These are phyloP conservation scores for Coriolopsis trogii DNA, from an alignment of 1,284 basidiomycete genomes.

Conservation along the genomic window DNA sequence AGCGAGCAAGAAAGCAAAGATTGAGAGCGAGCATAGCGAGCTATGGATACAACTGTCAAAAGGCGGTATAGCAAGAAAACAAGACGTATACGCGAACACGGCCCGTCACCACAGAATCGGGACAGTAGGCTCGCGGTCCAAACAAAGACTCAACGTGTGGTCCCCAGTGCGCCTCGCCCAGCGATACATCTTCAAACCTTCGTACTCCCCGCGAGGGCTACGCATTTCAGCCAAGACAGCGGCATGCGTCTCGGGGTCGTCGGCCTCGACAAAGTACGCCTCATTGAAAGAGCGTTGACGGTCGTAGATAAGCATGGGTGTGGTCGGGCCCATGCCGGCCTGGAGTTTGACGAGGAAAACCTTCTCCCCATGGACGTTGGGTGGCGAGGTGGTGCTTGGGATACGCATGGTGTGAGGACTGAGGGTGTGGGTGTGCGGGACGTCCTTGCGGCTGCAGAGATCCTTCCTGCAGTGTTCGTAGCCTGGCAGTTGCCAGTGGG, in stretches of 20 bases:
- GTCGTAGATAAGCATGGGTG: constrained; percentile 42
- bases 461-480: background rate
- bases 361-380: constrained; percentile 39
- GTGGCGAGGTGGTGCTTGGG: constrained; percentile 14
- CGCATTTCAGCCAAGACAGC: constrained; percentile 22
- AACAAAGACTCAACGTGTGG: constrained; percentile 31
- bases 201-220: constrained; percentile 20
- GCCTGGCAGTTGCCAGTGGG: constrained; percentile 11
- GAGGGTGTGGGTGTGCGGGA: background rate
- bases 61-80: too few species aligned
- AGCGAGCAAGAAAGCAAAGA: too few species aligned
- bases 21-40: too few species aligned
- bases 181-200: constrained; percentile 35
- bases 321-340: constrained; percentile 3
- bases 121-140: constrained; percentile 28
- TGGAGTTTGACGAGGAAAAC: constrained; percentile 49
- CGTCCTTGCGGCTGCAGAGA: background rate
- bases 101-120: too few species aligned
- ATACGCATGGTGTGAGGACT: background rate
- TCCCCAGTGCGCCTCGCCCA: constrained; percentile 35
- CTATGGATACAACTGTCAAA: too few species aligned
- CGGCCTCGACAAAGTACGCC: constrained; percentile 28
- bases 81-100: too few species aligned
- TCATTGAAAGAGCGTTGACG: constrained; percentile 39
- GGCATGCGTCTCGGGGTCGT: constrained; percentile 17